Evolutionary conservation across 257 asterid genomes (phyloP).

Genomic region (Primulina eburnea): DNA sequence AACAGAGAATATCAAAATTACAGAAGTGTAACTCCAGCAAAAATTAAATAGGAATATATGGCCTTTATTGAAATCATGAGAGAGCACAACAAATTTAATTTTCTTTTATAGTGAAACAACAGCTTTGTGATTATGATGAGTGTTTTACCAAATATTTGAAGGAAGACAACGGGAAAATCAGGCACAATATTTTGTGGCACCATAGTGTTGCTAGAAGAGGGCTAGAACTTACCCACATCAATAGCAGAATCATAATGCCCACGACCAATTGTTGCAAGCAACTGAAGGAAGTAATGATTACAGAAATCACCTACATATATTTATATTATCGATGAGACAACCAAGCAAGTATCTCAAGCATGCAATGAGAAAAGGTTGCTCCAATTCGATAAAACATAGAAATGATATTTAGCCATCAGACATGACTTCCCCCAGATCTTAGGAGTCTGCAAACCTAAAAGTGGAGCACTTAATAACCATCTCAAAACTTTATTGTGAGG

Average conservation of each 20-base stretch:
- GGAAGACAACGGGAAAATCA: constrained; percentile 12
- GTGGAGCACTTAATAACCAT: constrained; percentile 9
- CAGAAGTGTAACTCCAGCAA: not conserved
- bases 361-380: constrained; percentile 8
- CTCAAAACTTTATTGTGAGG: constrained; percentile 11
- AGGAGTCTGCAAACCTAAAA: constrained; percentile 13
- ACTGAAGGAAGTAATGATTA: constrained; percentile 85
- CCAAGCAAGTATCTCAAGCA: constrained; percentile 13
- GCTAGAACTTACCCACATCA: constrained; percentile 47
- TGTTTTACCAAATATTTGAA: not conserved
- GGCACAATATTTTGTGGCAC: constrained; percentile 16
- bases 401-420: constrained; percentile 15
- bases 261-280: constrained; percentile 69
- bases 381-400: constrained; percentile 14
- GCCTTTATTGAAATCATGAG: not conserved
- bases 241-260: constrained; percentile 65
- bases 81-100: not conserved
- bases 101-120: constrained; percentile 5
- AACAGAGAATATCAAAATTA: not conserved
- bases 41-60: not conserved
- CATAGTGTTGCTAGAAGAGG: not conserved
- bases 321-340: constrained; percentile 16
- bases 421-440: constrained; percentile 18
- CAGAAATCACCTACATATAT: constrained; percentile 62
- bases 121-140: constrained; percentile 2